phyloP scores from a whole-genome alignment of 306 rosid species.

The Canavalia ensiformis region DNA sequence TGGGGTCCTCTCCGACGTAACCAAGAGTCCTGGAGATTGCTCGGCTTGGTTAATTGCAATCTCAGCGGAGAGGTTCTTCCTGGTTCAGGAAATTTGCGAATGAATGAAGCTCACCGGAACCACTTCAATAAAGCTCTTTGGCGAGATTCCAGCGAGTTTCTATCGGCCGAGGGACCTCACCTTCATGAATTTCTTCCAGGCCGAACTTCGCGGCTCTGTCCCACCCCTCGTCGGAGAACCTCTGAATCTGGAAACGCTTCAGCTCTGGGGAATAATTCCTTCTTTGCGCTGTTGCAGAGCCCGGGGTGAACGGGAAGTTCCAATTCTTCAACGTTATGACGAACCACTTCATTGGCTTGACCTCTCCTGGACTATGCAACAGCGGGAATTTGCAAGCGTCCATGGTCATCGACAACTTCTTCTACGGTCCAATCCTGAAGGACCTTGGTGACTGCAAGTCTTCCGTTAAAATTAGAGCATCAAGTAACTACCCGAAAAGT shows the following conservation, averaged over 20 bases:
- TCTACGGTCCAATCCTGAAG: constrained; percentile 74
- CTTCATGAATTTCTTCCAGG: constrained; percentile 66
- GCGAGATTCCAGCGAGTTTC: constrained; percentile 75
- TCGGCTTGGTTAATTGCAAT: constrained; percentile 65
- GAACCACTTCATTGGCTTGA: constrained; percentile 72
- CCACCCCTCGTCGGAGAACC: constrained; percentile 72
- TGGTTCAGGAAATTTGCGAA: constrained; percentile 58
- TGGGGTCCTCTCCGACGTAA: no score
- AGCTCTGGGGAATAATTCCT: constrained; percentile 88
- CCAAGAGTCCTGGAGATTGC: not conserved
- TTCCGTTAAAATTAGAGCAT: constrained; percentile 58
- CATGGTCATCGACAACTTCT: constrained; percentile 67
- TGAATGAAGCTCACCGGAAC: constrained; percentile 70
- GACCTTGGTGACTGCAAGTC: constrained; percentile 70
- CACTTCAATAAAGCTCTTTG: constrained; percentile 79
- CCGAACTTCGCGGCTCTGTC: constrained; percentile 63
- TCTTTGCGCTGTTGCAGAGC: constrained; percentile 65
- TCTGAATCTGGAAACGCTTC: constrained; percentile 66
- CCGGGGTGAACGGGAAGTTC: constrained; percentile 69
- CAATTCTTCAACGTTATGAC: constrained; percentile 60
- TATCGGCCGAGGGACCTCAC: constrained; percentile 59
- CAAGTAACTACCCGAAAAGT: constrained; percentile 64
- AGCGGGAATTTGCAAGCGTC: constrained; percentile 58
- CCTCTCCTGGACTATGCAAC: constrained; percentile 74
- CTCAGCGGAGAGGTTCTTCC: constrained; percentile 76